These are phyloP conservation scores for Claviceps sp. DNA, from an alignment of 2,329 filamentous ascomycete genomes.

Conservation along the genomic window DNA sequence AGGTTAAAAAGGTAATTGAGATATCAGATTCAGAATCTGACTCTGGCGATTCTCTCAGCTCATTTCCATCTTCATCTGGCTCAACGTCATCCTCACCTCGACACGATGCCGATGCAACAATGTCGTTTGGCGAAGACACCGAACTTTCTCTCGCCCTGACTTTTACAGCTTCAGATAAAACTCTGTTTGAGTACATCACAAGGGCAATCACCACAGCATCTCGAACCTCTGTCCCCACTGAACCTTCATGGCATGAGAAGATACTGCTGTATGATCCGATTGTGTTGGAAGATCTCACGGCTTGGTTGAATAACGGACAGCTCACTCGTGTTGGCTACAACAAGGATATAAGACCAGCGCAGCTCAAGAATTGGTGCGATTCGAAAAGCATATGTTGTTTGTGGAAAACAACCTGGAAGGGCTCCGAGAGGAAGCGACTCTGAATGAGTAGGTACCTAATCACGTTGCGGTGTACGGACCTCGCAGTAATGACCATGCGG, in stretches of 20 bases:
- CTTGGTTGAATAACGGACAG: conserved; percentile 66
- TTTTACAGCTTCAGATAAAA: conserved; percentile 28
- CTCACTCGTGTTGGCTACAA: conserved; percentile 51
- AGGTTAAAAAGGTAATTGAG: conserved; percentile 21
- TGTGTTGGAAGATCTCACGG: conserved; percentile 69
- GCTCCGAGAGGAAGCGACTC: conserved; percentile 35
- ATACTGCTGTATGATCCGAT: conserved; percentile 91
- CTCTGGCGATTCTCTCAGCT: conserved; percentile 13
- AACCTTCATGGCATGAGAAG: conserved; percentile 75
- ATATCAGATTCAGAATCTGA: conserved; percentile 40
- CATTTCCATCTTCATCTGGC: conserved; percentile 23
- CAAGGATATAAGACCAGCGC: conserved; percentile 44
- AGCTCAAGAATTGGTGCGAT: conserved; percentile 85
- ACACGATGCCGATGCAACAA: conserved; percentile 25
- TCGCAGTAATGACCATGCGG: conserved; percentile 1
- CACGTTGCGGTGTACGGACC: not conserved
- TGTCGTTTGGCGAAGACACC: conserved; percentile 30
- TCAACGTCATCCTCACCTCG: conserved; percentile 30
- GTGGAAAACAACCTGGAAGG: conserved; percentile 45
- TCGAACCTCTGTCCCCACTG: conserved; percentile 31
- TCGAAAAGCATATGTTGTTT: conserved; percentile 74
- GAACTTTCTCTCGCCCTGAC: conserved; percentile 27
- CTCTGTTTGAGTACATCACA: conserved; percentile 39
- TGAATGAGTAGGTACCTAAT: not conserved
- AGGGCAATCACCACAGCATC: conserved; percentile 39